Conservation (phyloP, 1,139 yeast genomes). For the Suhomyces wounanorum region DNA sequence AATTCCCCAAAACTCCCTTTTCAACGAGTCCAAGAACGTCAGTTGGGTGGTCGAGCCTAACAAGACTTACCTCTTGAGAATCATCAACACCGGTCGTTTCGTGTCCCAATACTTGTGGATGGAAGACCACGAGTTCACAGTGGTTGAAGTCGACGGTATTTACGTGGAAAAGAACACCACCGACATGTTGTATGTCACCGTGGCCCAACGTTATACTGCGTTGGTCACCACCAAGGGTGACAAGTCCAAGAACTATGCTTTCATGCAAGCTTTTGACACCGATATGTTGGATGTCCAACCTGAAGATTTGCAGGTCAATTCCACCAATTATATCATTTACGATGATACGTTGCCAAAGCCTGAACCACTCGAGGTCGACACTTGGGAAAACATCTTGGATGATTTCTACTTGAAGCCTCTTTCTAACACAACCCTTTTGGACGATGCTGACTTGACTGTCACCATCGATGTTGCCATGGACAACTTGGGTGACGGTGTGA, state of each 20-base stretch:
- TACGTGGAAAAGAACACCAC: slow-evolving; percentile 68
- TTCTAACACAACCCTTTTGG: slow-evolving; percentile 50
- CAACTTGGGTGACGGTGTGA: slow-evolving; percentile 77
- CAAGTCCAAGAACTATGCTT: slow-evolving; percentile 65
- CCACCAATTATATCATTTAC: slow-evolving; percentile 73
- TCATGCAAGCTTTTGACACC: slow-evolving; percentile 75
- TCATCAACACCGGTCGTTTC: slow-evolving; percentile 84
- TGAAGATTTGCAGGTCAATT: slow-evolving; percentile 59
- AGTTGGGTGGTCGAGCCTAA: slow-evolving; percentile 75
- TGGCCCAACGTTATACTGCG: slow-evolving; percentile 79
- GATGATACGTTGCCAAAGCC: slow-evolving; percentile 36
- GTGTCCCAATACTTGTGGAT: slow-evolving; percentile 82
- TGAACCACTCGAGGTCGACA: slow-evolving; percentile 35
- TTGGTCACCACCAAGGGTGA: slow-evolving; percentile 67
- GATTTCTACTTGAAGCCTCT: slow-evolving; percentile 67
- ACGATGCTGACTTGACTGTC: slow-evolving; percentile 67
- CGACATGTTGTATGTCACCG: slow-evolving; percentile 62
- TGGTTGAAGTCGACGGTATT: slow-evolving; percentile 84
- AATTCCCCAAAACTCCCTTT: slow-evolving; percentile 74
- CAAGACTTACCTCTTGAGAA: slow-evolving; percentile 75
- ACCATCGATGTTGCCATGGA: slow-evolving; percentile 73
- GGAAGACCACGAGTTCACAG: slow-evolving; percentile 79
- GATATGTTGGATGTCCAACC: slow-evolving; percentile 80
- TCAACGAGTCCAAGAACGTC: slow-evolving; percentile 75
- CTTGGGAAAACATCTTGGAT: slow-evolving; percentile 50